Evolutionary conservation across 129 eudicot species (phyloP), one percentile per base, ranked within the genome.

Genomic region (Flaveria sonorensis): DNA sequence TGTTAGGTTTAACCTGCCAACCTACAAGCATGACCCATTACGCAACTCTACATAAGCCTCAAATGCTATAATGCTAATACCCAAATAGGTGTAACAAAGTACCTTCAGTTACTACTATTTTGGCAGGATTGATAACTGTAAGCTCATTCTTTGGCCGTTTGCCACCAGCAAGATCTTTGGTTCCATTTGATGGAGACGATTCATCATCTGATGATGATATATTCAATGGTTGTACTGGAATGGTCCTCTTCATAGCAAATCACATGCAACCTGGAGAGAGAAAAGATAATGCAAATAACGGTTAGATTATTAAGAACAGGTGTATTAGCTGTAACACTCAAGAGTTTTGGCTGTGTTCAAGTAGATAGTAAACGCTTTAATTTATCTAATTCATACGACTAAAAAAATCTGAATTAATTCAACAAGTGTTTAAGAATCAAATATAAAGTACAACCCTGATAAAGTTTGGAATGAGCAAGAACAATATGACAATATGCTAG

Each of bases 151-250:
- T 71, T 11, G 74, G 73, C 15, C 80, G 79, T 67, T 83, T 86
- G 81, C 40, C 8, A 36, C 1, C 40, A 60, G 23, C 28, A 19
- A 53, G 76, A 28, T 30, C 61, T 78, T 71, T 76, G 53, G 59
- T 86, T 52, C 77, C 88, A n/a, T 86, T 84, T 42, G 95, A 83
- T 26, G 87, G 65, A 72, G 90, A 77, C 30, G 89, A 85, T 20
- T 43, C 76, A 57, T 80, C 79, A 30, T 89, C 93, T 32, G 86
- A 90, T 6, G 88, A 86, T 46, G 87, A 82, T 56, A 89, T 79
- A 66, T 83, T 92, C 52, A 89, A 81, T 11, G 84, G 73, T 26
- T 63, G 82, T 59, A 21, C 57, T 23, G 86, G 66, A 56, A 66
- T 19, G 16, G 77, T 55, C 76, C 87, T 80, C 87, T 84, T 86